A percentile compares a stretch with the other conserved stretches of the same genome.
Evolutionary conservation across 2,329 filamentous ascomycete genomes (phyloP).

Genomic region (Ilyonectria mors-panacis): DNA sequence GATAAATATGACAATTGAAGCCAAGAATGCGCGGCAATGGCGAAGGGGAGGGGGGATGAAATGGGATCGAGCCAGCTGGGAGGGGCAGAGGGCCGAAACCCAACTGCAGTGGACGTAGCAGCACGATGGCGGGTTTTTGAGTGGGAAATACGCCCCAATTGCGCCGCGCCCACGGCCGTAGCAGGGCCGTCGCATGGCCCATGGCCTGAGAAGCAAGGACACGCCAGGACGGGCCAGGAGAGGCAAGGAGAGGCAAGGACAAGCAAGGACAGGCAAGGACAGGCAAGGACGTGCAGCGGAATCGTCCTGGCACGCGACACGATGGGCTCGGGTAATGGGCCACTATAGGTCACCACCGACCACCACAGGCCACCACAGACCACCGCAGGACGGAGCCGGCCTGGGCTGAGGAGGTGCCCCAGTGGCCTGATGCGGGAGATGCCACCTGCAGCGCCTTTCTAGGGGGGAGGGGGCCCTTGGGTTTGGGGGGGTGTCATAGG

Average conservation of each 20-base stretch:
- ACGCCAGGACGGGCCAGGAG: slow-evolving; percentile 28
- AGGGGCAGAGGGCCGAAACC: slow-evolving; percentile 14
- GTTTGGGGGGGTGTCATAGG: slow-evolving; percentile 25
- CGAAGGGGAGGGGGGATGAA: not conserved
- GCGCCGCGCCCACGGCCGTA: slow-evolving; percentile 34
- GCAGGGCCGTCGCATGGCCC: slow-evolving; percentile 36
- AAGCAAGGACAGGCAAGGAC: slow-evolving; percentile 35
- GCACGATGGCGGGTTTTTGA: slow-evolving; percentile 19
- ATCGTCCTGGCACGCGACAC: slow-evolving; percentile 45
- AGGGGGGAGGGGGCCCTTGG: slow-evolving; percentile 2
- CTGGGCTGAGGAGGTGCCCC: slow-evolving; percentile 33
- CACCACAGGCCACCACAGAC: slow-evolving; percentile 24
- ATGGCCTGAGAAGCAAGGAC: slow-evolving; percentile 37
- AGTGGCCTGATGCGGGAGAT: slow-evolving; percentile 44
- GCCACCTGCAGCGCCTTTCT: slow-evolving; percentile 11
- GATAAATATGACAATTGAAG: slow-evolving; percentile 11
- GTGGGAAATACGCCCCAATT: slow-evolving; percentile 20
- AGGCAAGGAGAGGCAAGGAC: no score
- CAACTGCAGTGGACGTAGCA: slow-evolving; percentile 16
- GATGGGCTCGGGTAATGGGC: slow-evolving; percentile 8
- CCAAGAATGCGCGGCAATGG: not conserved
- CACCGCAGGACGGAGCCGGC: slow-evolving; percentile 23
- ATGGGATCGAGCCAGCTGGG: slow-evolving; percentile 1
- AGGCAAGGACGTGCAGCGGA: slow-evolving; percentile 30
- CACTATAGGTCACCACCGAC: slow-evolving; percentile 9